Conservation (phyloP, 163 green algal genomes). For the Smithsoniella earleae region DNA sequence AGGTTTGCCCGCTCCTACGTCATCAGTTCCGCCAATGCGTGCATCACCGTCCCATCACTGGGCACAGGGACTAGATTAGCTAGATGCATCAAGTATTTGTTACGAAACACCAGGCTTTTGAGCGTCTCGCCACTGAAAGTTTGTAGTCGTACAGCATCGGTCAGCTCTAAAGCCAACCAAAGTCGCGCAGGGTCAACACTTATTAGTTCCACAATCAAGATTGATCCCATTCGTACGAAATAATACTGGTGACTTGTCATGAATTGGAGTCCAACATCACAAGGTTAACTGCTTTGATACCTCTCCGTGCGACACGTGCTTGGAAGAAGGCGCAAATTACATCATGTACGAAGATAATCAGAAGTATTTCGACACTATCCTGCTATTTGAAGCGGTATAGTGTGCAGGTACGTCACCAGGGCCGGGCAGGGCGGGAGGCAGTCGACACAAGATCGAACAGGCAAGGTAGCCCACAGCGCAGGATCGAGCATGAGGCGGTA, state of each 20-base stretch:
- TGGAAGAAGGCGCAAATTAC: too few relatives aligned
- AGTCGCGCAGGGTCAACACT: too few relatives aligned
- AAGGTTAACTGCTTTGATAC: too few relatives aligned
- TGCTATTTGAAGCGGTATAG: too few relatives aligned
- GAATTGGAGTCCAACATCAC: not conserved
- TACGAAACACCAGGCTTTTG: not conserved
- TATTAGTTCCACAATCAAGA: too few relatives aligned
- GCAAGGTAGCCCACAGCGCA: constrained; percentile 74
- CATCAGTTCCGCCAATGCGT: not conserved
- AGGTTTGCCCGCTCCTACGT: not conserved
- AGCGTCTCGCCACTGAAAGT: not conserved
- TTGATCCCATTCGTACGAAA: not conserved
- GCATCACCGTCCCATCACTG: too few relatives aligned
- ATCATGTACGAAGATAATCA: not conserved
- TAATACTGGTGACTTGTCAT: not conserved
- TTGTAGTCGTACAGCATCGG: not conserved
- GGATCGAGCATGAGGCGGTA: constrained; percentile 70
- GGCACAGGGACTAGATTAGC: too few relatives aligned
- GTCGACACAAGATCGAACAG: constrained; percentile 72
- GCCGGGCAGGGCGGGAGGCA: constrained; percentile 80
- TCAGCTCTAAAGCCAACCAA: not conserved
- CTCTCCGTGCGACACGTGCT: too few relatives aligned
- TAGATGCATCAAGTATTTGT: too few relatives aligned
- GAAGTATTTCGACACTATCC: not conserved
- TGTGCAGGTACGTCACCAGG: constrained; percentile 34